Evolutionary conservation across 495 filamentous ascomycete genomes (phyloP).

Genomic region (Halenospora varia): DNA sequence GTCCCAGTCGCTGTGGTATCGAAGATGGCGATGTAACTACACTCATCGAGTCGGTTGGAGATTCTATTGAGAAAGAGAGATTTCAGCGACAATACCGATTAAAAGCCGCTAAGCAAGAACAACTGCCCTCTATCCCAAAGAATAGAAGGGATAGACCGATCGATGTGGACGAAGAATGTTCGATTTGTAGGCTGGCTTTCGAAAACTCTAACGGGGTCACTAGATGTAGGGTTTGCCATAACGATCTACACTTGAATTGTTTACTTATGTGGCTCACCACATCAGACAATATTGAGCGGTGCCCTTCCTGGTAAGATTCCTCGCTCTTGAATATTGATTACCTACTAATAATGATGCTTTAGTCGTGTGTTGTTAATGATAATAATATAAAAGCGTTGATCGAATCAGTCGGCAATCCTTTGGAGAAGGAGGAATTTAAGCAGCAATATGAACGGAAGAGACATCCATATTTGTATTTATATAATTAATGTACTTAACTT

Average conservation of each 20-base stretch:
- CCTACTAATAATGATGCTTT: not conserved
- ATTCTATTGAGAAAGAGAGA: constrained; percentile 1
- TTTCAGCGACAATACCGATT: constrained; percentile 1
- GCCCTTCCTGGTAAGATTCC: not conserved
- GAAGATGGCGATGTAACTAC: not conserved
- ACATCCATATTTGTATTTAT: not conserved
- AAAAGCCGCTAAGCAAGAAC: not conserved
- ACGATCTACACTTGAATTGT: not conserved
- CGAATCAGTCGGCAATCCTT: not conserved
- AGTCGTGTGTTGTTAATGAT: not conserved
- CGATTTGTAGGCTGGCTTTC: not conserved
- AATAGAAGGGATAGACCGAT: constrained; percentile 1
- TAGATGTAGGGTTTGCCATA: not conserved
- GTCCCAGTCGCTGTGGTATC: not conserved
- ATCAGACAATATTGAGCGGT: not conserved
- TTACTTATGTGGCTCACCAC: constrained; percentile 1
- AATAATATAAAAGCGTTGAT: not conserved
- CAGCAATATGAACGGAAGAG: not conserved
- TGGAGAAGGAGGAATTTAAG: constrained; percentile 1
- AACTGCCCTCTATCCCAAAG: not conserved
- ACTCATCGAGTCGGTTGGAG: not conserved
- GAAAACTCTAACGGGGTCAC: not conserved
- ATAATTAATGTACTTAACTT: not conserved
- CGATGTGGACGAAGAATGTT: constrained; percentile 1
- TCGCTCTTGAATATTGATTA: not conserved